These are phyloP conservation scores for Hyaloperonospora brassicae DNA, from an alignment of 352 stramenopile genomes.

Conservation along the genomic window DNA sequence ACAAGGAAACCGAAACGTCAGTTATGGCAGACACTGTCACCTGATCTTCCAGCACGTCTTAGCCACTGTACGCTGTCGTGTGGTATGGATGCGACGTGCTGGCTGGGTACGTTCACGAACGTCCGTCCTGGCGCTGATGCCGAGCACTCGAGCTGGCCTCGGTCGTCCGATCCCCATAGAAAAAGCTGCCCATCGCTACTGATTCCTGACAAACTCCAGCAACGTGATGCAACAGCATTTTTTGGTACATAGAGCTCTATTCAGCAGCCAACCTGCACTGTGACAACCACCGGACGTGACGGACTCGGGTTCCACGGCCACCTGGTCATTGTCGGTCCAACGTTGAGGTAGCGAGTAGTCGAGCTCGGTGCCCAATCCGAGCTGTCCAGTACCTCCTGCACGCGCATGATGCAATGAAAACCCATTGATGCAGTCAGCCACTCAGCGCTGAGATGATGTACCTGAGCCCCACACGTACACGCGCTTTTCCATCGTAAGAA, in stretches of 20 bases:
- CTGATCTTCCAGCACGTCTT: background rate
- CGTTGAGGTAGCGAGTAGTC: slow-evolving; percentile 53
- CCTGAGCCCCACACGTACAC: slow-evolving; percentile 62
- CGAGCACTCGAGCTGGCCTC: slow-evolving; percentile 32
- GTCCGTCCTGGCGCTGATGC: slow-evolving; percentile 8
- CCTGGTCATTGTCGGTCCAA: slow-evolving; percentile 16
- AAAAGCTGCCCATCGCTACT: slow-evolving; percentile 33
- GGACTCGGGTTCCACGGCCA: slow-evolving; percentile 21
- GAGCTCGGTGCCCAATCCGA: slow-evolving; percentile 43
- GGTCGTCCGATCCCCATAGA: slow-evolving; percentile 63
- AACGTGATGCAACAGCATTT: background rate
- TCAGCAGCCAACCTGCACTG: slow-evolving; percentile 38
- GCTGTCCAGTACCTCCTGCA: slow-evolving; percentile 52
- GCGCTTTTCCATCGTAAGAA: slow-evolving; percentile 11
- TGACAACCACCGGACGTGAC: slow-evolving; percentile 61
- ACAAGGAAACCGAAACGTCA: background rate
- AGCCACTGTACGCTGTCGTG: slow-evolving; percentile 9
- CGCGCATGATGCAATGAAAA: slow-evolving; percentile 1
- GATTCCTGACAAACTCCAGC: slow-evolving; percentile 20
- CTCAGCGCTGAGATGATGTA: slow-evolving; percentile 7
- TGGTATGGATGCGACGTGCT: slow-evolving; percentile 10
- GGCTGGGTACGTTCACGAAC: slow-evolving; percentile 3
- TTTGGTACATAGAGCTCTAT: background rate
- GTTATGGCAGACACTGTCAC: background rate
- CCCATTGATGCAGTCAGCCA: background rate